A percentile compares a stretch with the other conserved stretches of the same genome.
phyloP scores from a whole-genome alignment of 805 yeast species.

The Jamesozyma piceae region DNA sequence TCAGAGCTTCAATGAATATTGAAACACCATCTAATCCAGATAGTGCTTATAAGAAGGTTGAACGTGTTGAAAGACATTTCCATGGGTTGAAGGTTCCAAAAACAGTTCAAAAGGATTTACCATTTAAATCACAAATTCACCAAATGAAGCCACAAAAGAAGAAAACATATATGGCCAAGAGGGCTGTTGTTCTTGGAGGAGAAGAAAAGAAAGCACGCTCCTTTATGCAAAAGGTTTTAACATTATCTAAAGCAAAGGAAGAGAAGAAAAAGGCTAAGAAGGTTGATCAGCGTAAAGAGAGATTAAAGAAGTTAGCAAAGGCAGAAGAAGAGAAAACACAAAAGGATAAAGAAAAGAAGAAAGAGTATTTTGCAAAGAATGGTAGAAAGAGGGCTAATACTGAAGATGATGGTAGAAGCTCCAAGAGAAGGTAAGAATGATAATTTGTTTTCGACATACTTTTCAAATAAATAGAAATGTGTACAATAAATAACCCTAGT shows the following conservation, averaged over 20 bases:
- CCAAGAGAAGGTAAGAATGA: slow-evolving; percentile 24
- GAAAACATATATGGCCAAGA: slow-evolving; percentile 70
- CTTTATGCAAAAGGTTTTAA: slow-evolving; percentile 75
- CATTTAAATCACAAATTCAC: slow-evolving; percentile 86
- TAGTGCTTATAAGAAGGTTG: slow-evolving; percentile 58
- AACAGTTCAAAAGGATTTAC: slow-evolving; percentile 63
- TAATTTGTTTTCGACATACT: too few relatives aligned
- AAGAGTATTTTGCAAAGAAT: slow-evolving; percentile 68
- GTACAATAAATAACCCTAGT: not conserved
- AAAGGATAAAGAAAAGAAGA: slow-evolving; percentile 75
- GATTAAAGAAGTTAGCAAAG: slow-evolving; percentile 68
- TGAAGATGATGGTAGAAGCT: slow-evolving; percentile 23
- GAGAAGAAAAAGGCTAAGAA: slow-evolving; percentile 65
- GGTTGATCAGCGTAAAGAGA: slow-evolving; percentile 63
- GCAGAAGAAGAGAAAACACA: slow-evolving; percentile 59
- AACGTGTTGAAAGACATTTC: slow-evolving; percentile 75
- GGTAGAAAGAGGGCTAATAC: slow-evolving; percentile 50
- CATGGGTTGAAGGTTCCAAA: slow-evolving; percentile 83
- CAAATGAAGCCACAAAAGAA: slow-evolving; percentile 82
- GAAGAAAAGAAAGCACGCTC: slow-evolving; percentile 91
- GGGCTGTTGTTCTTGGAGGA: slow-evolving; percentile 89
- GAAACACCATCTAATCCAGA: slow-evolving; percentile 52
- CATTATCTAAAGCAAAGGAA: slow-evolving; percentile 79
- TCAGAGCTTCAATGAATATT: slow-evolving; percentile 65
- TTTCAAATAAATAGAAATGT: not conserved